Evolutionary conservation across 176 grass and related monocot species (phyloP).

Genomic region (Pontederia crassipes): DNA sequence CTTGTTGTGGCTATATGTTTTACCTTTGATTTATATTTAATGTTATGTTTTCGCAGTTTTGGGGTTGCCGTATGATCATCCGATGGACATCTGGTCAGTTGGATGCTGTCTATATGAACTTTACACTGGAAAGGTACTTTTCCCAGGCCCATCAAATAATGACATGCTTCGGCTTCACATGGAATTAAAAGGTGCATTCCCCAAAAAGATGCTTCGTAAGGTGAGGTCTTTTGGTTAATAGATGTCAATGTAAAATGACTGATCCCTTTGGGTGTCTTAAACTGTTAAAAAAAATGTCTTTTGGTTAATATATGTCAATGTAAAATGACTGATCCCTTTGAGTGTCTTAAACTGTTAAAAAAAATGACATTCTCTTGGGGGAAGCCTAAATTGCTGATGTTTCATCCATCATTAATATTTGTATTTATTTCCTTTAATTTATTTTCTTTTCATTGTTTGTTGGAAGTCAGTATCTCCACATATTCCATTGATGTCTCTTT

Average conservation of each 20-base stretch:
- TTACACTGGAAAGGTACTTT: conserved; percentile 92
- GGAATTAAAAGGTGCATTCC: conserved; percentile 90
- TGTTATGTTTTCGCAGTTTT: conserved; percentile 59
- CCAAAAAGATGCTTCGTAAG: conserved; percentile 98
- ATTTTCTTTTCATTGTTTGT: no score
- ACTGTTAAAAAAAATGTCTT: no score
- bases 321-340: no score
- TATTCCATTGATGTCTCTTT: not conserved
- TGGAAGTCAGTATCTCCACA: no score
- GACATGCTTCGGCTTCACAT: conserved; percentile 97
- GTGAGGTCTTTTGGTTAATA: conserved; percentile 23
- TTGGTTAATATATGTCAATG: not conserved
- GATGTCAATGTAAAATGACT: not conserved
- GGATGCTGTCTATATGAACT: conserved; percentile 97
- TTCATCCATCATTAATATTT: no score
- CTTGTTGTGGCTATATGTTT: not conserved
- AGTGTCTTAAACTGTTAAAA: no score
- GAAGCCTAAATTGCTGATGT: no score
- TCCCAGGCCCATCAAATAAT: conserved; percentile 90
- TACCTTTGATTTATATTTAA: not conserved
- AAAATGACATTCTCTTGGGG: no score
- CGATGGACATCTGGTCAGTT: conserved; percentile 94
- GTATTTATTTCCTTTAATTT: no score
- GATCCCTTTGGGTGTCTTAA: no score
- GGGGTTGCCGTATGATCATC: conserved; percentile 91